Evolutionary conservation across 1,284 basidiomycete species (phyloP), one percentile per base, ranked within the genome.

Genomic region (Puccinia novopanici): DNA sequence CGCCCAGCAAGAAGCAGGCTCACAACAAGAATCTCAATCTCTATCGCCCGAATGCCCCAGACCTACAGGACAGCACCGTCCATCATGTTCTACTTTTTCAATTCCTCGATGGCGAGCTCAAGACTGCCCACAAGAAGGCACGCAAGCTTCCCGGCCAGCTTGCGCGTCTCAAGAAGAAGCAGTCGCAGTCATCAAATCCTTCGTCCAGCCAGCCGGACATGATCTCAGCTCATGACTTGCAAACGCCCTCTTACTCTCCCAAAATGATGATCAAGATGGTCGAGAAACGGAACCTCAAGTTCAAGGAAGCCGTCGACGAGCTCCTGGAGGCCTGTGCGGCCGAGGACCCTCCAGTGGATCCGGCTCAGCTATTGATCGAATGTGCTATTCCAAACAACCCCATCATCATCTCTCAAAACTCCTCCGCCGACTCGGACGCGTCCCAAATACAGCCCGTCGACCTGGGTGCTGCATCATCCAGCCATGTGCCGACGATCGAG

Each of bases 1-100:
- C 54, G 70, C 17, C 80, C 82, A 15, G 37, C 75, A 50, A 74
- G 54, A 87, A 88, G 59, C 86, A 86, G 65, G 88, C 89, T 3
- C 91, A 91, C 52, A 90, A 92, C 83, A 89, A 93, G 22, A 88
- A 93, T 59, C 86, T 92, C n/a, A 88, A 93, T 22, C 91, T 92
- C 79, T 91, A 93, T 67, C 81, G 82, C 45, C 74, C 63, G 4
- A 55, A 82, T 24, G 48, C 76, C 82, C 30, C 80, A 40, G 83
- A 84, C 30, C 83, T 85, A 45, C 84, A 85, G 77, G 85, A 84
- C 2, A 27, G 85, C 2, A 27, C 37, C 1, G 34, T 34, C 34
- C 34, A 34, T 34, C 68, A 73, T 27, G 71, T 73, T n/a, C 75
- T 87, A 15, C 82, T 87, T 0, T 87, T 87, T 54, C 84, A 85